phyloP scores from a whole-genome alignment of 441 rosid species.

The Sinapis alba region DNA sequence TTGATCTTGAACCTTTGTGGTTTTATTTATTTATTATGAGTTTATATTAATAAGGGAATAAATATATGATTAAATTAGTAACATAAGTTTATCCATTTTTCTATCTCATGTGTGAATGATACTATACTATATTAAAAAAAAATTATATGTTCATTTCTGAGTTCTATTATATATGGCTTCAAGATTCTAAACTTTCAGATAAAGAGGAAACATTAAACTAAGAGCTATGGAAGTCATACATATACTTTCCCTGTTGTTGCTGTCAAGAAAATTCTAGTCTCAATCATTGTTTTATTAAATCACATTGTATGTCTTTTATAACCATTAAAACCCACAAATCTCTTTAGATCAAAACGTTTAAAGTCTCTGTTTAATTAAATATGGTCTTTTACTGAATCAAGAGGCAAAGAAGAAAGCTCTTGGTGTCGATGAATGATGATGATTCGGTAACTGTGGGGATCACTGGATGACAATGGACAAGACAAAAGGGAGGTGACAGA shows the following conservation, averaged over 20 bases:
- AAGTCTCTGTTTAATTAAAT: not conserved
- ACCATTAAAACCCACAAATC: conserved; percentile 11
- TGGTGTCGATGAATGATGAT: conserved; percentile 36
- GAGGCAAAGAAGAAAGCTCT: conserved; percentile 24
- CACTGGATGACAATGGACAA: conserved; percentile 40
- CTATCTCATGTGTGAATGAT: too few relatives aligned
- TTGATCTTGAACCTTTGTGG: conserved; percentile 27
- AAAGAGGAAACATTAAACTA: conserved; percentile 16
- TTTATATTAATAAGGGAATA: conserved; percentile 16
- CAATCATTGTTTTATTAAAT: conserved; percentile 11
- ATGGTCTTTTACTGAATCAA: conserved; percentile 6
- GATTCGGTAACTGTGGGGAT: conserved; percentile 42
- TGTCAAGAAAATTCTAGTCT: conserved; percentile 26
- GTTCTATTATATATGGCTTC: conserved; percentile 21
- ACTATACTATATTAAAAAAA: too few relatives aligned
- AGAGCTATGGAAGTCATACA: conserved; percentile 31
- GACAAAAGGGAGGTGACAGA: conserved; percentile 26
- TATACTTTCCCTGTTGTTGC: conserved; percentile 26
- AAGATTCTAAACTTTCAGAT: conserved; percentile 6
- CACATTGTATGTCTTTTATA: conserved; percentile 1
- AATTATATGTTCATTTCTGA: conserved; percentile 15
- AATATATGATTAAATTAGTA: not conserved
- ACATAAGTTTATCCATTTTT: not conserved
- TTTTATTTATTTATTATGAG: conserved; percentile 14
- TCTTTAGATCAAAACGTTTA: conserved; percentile 18